phyloP scores from a whole-genome alignment of 208 protist genomes.

The Trypanosoma congolense region DNA sequence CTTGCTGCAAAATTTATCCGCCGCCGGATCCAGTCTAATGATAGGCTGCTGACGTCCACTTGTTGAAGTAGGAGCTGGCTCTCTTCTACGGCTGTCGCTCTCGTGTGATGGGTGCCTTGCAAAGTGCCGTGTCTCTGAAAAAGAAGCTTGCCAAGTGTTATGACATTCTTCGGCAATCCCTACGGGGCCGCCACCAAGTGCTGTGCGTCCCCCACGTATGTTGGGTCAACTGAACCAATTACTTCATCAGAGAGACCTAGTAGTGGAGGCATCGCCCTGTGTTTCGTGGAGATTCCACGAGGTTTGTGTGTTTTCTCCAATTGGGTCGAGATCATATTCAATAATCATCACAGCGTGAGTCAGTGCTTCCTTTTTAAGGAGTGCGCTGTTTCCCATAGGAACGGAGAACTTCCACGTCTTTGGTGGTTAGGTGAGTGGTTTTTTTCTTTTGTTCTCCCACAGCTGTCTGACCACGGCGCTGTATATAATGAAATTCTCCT shows the following conservation, averaged over 20 bases:
- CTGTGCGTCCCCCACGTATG: background rate
- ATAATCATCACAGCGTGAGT: slow-evolving; percentile 1
- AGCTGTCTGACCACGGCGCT: too few relatives aligned
- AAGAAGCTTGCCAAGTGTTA: background rate
- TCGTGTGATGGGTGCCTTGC: background rate
- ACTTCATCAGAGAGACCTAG: background rate
- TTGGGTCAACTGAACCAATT: background rate
- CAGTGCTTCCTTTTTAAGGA: slow-evolving; percentile 15
- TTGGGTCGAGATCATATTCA: slow-evolving; percentile 12
- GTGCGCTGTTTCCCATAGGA: slow-evolving; percentile 8
- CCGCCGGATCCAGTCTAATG: slow-evolving; percentile 2
- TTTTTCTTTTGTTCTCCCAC: background rate
- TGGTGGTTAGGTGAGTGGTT: background rate
- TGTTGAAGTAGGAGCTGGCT: slow-evolving; percentile 1
- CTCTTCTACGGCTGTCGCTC: background rate
- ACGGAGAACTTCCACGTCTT: slow-evolving; percentile 2
- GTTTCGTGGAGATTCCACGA: slow-evolving; percentile 1
- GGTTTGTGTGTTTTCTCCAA: slow-evolving; percentile 11
- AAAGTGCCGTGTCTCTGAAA: slow-evolving; percentile 10
- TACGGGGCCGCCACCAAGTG: background rate
- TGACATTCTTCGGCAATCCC: background rate
- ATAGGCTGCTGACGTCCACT: slow-evolving; percentile 1
- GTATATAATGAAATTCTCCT: slow-evolving; percentile 6
- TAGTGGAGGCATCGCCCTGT: background rate
- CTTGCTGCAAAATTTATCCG: too few relatives aligned